phyloP scores from a whole-genome alignment of 2,329 filamentous ascomycete genomes.

The Fusarium sp. region DNA sequence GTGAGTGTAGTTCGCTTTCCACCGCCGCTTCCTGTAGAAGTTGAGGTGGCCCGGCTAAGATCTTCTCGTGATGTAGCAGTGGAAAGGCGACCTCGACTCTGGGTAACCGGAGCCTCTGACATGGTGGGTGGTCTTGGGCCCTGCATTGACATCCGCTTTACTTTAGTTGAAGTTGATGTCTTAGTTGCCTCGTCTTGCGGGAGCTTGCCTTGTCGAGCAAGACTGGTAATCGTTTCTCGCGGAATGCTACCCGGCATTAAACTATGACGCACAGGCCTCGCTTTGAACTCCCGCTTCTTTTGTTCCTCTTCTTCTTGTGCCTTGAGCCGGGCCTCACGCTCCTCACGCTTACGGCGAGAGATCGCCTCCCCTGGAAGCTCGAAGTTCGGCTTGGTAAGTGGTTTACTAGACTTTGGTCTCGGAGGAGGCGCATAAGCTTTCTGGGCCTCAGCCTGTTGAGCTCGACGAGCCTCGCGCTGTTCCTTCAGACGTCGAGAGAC shows the following conservation, averaged over 20 bases:
- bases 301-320: slow-evolving; percentile 69
- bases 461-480: slow-evolving; percentile 64
- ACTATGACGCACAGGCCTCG: slow-evolving; percentile 62
- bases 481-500: slow-evolving; percentile 67
- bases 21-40: slow-evolving; percentile 56
- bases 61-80: slow-evolving; percentile 36
- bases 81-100: slow-evolving; percentile 43
- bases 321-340: slow-evolving; percentile 64
- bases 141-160: slow-evolving; percentile 42
- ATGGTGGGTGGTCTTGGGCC: slow-evolving; percentile 3
- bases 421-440: slow-evolving; percentile 52
- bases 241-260: slow-evolving; percentile 55
- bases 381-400: slow-evolving; percentile 65
- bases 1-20: slow-evolving; percentile 61
- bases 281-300: slow-evolving; percentile 71
- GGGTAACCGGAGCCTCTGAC: slow-evolving; percentile 19
- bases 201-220: slow-evolving; percentile 61
- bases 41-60: slow-evolving; percentile 55
- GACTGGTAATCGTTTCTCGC: slow-evolving; percentile 67
- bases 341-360: slow-evolving; percentile 63
- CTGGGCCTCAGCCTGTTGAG: slow-evolving; percentile 49
- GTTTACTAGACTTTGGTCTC: slow-evolving; percentile 61
- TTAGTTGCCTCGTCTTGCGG: slow-evolving; percentile 41
- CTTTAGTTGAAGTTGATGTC: slow-evolving; percentile 16
- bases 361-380: slow-evolving; percentile 72